These are phyloP conservation scores for Leucosporidium yakuticum DNA, from an alignment of 768 basidiomycete species.

Conservation along the genomic window DNA sequence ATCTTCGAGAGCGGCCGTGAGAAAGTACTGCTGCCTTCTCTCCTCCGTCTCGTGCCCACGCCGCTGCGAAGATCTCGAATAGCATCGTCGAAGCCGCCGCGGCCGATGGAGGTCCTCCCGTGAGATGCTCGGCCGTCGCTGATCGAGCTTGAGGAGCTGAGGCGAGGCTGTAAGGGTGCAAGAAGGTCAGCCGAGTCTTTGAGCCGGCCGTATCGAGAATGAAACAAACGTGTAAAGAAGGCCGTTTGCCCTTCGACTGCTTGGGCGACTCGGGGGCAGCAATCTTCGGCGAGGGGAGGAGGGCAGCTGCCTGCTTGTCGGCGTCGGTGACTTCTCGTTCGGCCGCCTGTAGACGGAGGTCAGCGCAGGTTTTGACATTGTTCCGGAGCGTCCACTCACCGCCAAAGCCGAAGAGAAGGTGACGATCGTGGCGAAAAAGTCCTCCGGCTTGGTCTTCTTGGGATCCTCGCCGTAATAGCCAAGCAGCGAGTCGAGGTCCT, in stretches of 20 bases:
- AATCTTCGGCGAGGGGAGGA: constrained; percentile 53
- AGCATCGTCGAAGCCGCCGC: constrained; percentile 76
- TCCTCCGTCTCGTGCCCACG: constrained; percentile 29
- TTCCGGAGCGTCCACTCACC: constrained; percentile 45
- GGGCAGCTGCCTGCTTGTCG: neutral
- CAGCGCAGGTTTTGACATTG: neutral
- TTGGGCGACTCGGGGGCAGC: constrained; percentile 45
- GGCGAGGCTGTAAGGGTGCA: neutral
- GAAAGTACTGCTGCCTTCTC: constrained; percentile 47
- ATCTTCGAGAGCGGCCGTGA: constrained; percentile 69
- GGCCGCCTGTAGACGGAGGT: constrained; percentile 11
- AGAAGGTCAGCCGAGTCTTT: neutral
- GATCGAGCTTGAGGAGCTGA: neutral
- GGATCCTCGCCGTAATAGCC: constrained; percentile 72
- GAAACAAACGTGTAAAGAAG: neutral
- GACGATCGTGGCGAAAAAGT: constrained; percentile 70
- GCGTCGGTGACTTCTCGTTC: constrained; percentile 25
- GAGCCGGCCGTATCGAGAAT: neutral
- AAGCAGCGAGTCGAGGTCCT: constrained; percentile 58
- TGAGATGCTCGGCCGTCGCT: constrained; percentile 6
- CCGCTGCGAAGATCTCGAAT: constrained; percentile 73
- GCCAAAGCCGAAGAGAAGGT: constrained; percentile 68
- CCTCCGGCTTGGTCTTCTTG: constrained; percentile 68
- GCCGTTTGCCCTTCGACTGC: neutral
- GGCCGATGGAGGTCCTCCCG: constrained; percentile 56